phyloP scores from a whole-genome alignment of 2,329 filamentous ascomycete species.

The Coniochaeta sp. region DNA sequence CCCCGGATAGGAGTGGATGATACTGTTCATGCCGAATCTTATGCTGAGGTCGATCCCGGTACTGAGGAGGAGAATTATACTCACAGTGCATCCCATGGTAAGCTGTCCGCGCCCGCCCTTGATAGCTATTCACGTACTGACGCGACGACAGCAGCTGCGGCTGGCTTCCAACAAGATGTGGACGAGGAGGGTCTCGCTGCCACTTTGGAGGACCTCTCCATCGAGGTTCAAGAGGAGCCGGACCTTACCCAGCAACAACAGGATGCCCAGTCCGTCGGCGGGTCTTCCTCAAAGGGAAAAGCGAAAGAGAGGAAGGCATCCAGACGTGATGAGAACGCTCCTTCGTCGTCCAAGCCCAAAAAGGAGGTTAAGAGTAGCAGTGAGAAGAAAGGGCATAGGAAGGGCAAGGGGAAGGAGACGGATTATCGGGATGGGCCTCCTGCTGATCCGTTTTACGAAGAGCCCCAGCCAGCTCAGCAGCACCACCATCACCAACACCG shows the following conservation, averaged over 20 bases:
- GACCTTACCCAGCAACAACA: background rate
- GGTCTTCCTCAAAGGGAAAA: background rate
- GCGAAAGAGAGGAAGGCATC: background rate
- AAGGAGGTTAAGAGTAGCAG: background rate
- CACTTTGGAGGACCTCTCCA: background rate
- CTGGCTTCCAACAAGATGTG: background rate
- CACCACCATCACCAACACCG: background rate
- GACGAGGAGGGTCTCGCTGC: background rate
- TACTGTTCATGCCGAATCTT: no score
- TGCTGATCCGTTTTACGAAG: background rate
- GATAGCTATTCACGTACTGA: background rate
- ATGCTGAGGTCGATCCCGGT: no score
- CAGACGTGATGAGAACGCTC: background rate
- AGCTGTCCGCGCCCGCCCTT: background rate
- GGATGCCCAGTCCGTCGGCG: background rate
- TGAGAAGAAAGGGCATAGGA: background rate
- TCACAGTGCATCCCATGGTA: background rate
- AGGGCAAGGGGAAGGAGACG: slow-evolving; percentile 1
- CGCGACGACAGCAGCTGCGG: background rate
- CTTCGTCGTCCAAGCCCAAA: background rate
- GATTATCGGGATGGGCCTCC: background rate
- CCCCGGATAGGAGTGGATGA: background rate
- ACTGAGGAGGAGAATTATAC: background rate
- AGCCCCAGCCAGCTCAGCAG: background rate
- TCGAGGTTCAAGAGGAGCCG: background rate